Evolutionary conservation across 1,139 yeast genomes (phyloP).

Genomic region (Kurtzmaniella quercitrusa): DNA sequence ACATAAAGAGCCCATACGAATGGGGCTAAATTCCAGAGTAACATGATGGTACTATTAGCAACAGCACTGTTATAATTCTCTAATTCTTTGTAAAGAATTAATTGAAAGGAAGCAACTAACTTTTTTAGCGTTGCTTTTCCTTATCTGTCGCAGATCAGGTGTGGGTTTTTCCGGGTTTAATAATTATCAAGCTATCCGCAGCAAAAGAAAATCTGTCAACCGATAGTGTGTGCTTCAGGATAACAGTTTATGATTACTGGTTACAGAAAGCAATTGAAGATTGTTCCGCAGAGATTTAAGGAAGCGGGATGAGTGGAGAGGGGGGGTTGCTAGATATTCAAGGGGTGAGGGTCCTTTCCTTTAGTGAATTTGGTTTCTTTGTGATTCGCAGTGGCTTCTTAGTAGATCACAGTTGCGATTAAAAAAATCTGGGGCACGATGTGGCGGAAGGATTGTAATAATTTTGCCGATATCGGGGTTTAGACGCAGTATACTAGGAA

Average conservation of each 20-base stretch:
- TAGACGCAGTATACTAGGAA: neutral
- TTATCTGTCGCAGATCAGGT: neutral
- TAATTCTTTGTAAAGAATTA: too few relatives aligned
- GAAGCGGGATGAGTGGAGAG: too few relatives aligned
- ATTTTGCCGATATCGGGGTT: neutral
- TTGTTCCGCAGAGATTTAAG: too few relatives aligned
- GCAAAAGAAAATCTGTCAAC: neutral
- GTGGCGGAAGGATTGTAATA: neutral
- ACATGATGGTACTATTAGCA: neutral
- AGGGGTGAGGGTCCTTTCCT: too few relatives aligned
- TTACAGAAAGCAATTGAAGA: too few relatives aligned
- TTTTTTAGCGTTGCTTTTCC: neutral
- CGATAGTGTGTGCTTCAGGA: neutral
- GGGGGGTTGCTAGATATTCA: too few relatives aligned
- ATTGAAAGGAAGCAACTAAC: neutral
- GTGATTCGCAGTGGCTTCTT: too few relatives aligned
- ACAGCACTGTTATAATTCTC: too few relatives aligned
- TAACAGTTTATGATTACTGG: too few relatives aligned
- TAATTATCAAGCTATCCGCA: neutral
- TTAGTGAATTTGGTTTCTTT: too few relatives aligned
- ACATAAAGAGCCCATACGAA: neutral
- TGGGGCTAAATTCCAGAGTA: neutral
- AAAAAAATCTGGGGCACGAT: neutral
- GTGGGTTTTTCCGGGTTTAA: neutral
- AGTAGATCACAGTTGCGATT: too few relatives aligned